Evolutionary conservation across 2,329 filamentous ascomycete genomes (phyloP), one percentile per base, ranked within the genome.

Genomic region (Fusarium coffeatum): DNA sequence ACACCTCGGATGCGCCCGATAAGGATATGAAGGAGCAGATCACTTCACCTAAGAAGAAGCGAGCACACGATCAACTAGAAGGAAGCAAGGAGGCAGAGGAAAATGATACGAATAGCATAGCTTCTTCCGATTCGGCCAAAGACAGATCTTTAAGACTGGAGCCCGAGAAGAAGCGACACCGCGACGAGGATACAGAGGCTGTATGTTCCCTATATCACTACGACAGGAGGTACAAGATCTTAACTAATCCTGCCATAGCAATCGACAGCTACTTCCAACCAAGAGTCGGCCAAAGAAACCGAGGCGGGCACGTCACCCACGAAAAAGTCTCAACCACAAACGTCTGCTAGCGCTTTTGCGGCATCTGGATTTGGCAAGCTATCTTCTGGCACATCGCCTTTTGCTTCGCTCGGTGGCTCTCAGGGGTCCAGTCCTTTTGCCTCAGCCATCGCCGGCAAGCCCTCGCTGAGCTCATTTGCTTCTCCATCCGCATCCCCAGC

Each of bases 281-380:
- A 63, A 59, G 69, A 74, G 48, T n/a, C 61, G 18, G 57, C 58
- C 47, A 76, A 76, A 48, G 68, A 69, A 28, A 56, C 67, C 20
- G 72, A 74, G 37, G 51, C 62, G 8, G 67, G 57, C 64, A 74
- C 72, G 48, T 71, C 75, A 20, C 56, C 71, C 23, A 53, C 66
- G 40, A 77, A 78, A 58, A 73, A 76, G 51, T 45, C 69, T 30
- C 64, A 72, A 70, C 64, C 69, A 37, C 76, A 78, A 54, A 86
- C 88, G 20, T 88, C 90, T 9, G 66, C 84, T 15, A 87, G 87
- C 12, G 88, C 90, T 8, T 94, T 94, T 77, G 88, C 88, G 23
- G 85, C 84, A 49, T 94, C 92, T 5, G 88, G 86, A 20, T 89
- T 94, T 75, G 87, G 90, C 55, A 88, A 90, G 55, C 87, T 93